phyloP scores from a whole-genome alignment of 257 asterid genomes.

The Fraxinus americana region DNA sequence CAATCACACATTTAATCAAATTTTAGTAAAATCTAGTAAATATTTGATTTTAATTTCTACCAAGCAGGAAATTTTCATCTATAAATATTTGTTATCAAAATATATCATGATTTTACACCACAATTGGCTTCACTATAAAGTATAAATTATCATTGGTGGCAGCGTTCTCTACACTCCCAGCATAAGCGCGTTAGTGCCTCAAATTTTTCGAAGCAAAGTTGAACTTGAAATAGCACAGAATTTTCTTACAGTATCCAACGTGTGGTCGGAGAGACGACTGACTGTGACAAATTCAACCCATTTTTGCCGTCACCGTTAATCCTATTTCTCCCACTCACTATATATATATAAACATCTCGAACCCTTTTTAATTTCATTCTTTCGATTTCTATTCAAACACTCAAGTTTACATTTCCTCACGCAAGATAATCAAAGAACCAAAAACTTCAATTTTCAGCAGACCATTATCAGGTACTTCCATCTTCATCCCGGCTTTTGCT shows the following conservation, averaged over 20 bases:
- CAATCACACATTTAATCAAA: too few species aligned
- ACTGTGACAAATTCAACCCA: slow-evolving; percentile 20
- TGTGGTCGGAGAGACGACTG: slow-evolving; percentile 40
- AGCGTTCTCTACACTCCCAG: background rate
- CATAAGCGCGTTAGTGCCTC: slow-evolving; percentile 1
- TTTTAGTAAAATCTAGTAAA: too few species aligned
- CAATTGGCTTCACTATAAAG: too few species aligned
- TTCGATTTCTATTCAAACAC: too few species aligned
- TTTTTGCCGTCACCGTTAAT: slow-evolving; percentile 37
- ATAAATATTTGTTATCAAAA: too few species aligned
- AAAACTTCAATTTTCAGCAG: background rate
- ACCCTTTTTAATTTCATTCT: too few species aligned
- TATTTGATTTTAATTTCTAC: too few species aligned
- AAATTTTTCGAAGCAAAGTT: background rate
- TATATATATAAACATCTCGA: too few species aligned
- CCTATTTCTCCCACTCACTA: background rate
- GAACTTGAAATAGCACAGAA: slow-evolving; percentile 18
- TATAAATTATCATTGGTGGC: background rate
- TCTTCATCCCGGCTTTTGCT: background rate
- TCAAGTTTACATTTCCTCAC: too few species aligned
- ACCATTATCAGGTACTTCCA: slow-evolving; percentile 33
- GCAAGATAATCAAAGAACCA: too few species aligned
- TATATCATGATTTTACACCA: too few species aligned
- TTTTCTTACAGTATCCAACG: slow-evolving; percentile 29
- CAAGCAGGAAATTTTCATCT: too few species aligned